These are phyloP conservation scores for Heliosperma pusillum DNA, from an alignment of 148 eudicot species.

Conservation along the genomic window DNA sequence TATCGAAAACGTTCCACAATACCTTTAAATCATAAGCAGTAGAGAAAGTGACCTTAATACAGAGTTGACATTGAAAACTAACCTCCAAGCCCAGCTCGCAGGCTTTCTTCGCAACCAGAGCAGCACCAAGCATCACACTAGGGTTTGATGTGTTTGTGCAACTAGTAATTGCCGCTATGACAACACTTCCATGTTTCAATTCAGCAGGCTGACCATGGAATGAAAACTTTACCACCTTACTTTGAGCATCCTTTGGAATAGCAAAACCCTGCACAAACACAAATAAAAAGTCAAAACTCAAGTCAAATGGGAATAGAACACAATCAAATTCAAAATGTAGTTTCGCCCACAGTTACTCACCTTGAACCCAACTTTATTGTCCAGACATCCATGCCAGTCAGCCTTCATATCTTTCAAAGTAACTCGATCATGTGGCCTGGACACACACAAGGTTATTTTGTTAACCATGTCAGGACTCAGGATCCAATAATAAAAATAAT, in stretches of 20 bases:
- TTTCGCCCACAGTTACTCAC: conserved; percentile 26
- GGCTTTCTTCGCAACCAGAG: conserved; percentile 94
- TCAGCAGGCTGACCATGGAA: conserved; percentile 90
- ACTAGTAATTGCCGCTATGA: conserved; percentile 95
- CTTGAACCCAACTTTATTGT: conserved; percentile 92
- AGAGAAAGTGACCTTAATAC: not conserved
- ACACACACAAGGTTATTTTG: not conserved
- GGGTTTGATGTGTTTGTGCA: conserved; percentile 99
- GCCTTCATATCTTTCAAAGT: conserved; percentile 80
- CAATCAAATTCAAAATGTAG: not conserved
- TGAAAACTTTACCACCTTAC: conserved; percentile 71
- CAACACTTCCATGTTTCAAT: conserved; percentile 90
- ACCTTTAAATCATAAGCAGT: not conserved
- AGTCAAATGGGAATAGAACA: not conserved
- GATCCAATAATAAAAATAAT: too few relatives aligned
- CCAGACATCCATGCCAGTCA: conserved; percentile 92
- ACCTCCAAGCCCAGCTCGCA: conserved; percentile 95
- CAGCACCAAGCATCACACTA: conserved; percentile 98
- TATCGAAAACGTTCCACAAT: not conserved
- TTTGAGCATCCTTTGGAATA: conserved; percentile 74
- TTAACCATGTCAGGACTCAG: not conserved
- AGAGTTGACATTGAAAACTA: conserved; percentile 17
- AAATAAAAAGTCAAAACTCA: not conserved
- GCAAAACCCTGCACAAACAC: conserved; percentile 69
- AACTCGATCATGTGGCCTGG: conserved; percentile 90